Evolutionary conservation across 2,329 filamentous ascomycete genomes (phyloP), one percentile per base, ranked within the genome.

Genomic region (Juglanconis sp.): DNA sequence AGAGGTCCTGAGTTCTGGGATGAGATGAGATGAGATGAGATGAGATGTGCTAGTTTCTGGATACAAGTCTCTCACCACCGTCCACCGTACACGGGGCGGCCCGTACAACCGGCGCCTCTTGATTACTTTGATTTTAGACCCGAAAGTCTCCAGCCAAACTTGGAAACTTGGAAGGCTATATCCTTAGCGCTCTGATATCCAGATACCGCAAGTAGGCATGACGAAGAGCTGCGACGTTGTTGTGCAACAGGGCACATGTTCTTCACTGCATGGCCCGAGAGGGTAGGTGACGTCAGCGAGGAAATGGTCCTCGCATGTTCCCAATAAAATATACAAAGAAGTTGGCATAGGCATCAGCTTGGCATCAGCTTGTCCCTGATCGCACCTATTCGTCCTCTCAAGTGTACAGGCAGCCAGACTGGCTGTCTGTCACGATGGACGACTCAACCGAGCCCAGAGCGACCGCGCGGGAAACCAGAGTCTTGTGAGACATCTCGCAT

Each of bases 391-490:
- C 24, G 3, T 47, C 35, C 35, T 10, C 17, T 49, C 36, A 62
- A 7, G 60, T 62, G 53, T 62, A 50, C 4, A 62, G 44, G 46
- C 60, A 62, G 47, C 60, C 60, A 2, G 53, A 40, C 53, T 62
- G 60, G 42, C 38, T 49, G 32, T 62, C 54, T 9, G 54, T 48
- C 34, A 60, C 53, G 52, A 63, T 60, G 17, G 53, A 35, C 9
- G 57, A 48, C 46, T 56, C 54, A 17, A 35, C 44, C 4, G 60
- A 62, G 3, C 60, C 60, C 24, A 62, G 60, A 24, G 58, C 57
- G 10, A 60, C 53, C 11, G 60, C 49, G 35, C 60, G 60, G 1
- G 53, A 42, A n/a, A 62, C 51, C 5, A 62, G 57, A 15, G 48
- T 56, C 60, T 62, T 32, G 9, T 15, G 48, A 5, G n/a, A 52